Evolutionary conservation across 2,329 filamentous ascomycete genomes (phyloP), one percentile per base, ranked within the genome.

Genomic region (Colletotrichum sp.): DNA sequence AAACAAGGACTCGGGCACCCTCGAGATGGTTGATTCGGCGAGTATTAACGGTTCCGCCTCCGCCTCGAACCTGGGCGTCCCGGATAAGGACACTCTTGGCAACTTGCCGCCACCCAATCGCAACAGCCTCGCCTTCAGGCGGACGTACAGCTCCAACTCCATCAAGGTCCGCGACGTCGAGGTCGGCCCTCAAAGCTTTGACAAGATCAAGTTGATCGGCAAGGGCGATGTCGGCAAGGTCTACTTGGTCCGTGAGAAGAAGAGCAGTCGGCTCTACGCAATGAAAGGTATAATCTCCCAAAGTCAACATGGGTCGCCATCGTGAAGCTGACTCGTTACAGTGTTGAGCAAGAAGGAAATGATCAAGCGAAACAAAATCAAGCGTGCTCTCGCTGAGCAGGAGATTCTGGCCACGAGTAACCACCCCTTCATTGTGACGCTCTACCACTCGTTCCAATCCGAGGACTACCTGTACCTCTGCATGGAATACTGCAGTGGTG

Each of bases 361-460:
- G 97, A 99, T 99, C 86, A 99, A 99, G 89, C 94, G 97, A 74
- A 99, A 99, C 90, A 99, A 99, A 91, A 99, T 99, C 88, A 99
- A 99, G 91, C 93, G 97, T 83, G 97, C 97, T 16, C 90, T 99
- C 80, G 97, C 97, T 48, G 97, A 99, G 86, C 97, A 98, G 84
- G 97, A 99, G 85, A 99, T 99, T 79, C 89, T 99, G 70, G 97
- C 97, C 11, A 99, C 97, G 57, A 98, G 96, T 89, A 99, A 99
- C 81, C 97, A 99, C 82, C 97, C 97, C 0, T 99, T 99, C 85
- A 99, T 99, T 83, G 97, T 99, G 78, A 99, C 97, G 1, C 89
- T 99, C 4, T 99, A 98, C 84, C 97, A 99, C 86, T 98, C 96
- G 0, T 99, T 99, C 90, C 97, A 99, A 85, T 99, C 97, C 2